Evolutionary conservation across 1,284 basidiomycete species (phyloP).

Genomic region (Leccinum variabile): DNA sequence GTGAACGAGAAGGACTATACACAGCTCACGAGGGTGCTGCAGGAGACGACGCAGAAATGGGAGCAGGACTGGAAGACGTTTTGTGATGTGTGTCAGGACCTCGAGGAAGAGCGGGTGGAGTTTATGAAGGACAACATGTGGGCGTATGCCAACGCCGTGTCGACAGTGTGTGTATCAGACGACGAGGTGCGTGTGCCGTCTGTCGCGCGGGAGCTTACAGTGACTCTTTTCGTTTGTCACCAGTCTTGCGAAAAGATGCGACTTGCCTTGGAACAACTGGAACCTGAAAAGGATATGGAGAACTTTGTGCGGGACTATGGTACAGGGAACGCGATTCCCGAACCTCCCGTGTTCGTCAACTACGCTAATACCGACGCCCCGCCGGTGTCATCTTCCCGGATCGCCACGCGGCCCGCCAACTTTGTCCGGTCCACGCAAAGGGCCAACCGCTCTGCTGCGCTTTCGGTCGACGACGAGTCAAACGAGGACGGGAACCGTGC

Average conservation of each 20-base stretch:
- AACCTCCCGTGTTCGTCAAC: conserved; percentile 81
- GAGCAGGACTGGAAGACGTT: conserved; percentile 93
- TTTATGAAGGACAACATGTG: conserved; percentile 96
- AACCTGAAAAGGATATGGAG: conserved; percentile 81
- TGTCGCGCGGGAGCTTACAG: conserved; percentile 1
- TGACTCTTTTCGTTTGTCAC: not conserved
- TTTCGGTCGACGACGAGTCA: conserved; percentile 44
- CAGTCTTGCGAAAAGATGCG: conserved; percentile 90
- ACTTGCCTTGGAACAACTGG: conserved; percentile 79
- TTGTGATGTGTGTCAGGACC: conserved; percentile 92
- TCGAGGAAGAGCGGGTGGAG: conserved; percentile 92
- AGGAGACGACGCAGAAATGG: conserved; percentile 86
- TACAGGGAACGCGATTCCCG: conserved; percentile 83
- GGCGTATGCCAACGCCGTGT: conserved; percentile 95
- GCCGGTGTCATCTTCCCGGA: conserved; percentile 54
- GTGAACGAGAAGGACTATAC: conserved; percentile 90
- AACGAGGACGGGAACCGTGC: conserved; percentile 52
- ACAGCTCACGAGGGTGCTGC: conserved; percentile 81
- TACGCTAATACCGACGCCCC: conserved; percentile 65
- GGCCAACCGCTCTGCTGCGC: conserved; percentile 31
- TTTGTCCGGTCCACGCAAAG: conserved; percentile 61
- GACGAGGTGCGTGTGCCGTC: conserved; percentile 73
- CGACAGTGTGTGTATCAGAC: conserved; percentile 93
- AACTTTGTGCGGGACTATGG: conserved; percentile 83
- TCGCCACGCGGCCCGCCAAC: conserved; percentile 54